Evolutionary conservation across 805 yeast species (phyloP).

Genomic region (Ogataea pignaliae): DNA sequence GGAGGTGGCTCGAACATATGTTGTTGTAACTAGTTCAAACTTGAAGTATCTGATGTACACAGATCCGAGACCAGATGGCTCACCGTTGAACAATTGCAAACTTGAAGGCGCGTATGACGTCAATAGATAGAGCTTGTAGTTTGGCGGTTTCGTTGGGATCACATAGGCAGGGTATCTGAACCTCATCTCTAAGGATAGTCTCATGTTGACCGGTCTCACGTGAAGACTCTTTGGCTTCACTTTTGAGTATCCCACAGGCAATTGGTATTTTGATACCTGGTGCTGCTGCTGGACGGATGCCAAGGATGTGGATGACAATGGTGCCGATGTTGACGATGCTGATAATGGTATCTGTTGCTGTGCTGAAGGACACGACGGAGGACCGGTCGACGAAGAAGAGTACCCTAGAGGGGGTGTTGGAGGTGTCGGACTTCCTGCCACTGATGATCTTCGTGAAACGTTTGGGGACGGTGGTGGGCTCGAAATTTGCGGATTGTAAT

Average conservation of each 20-base stretch:
- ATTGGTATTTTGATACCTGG: too few species aligned
- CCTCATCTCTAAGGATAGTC: slow-evolving; percentile 44
- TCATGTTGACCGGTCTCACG: slow-evolving; percentile 33
- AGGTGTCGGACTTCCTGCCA: slow-evolving; percentile 3
- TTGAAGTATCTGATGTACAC: slow-evolving; percentile 38
- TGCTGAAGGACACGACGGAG: slow-evolving; percentile 1
- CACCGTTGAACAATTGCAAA: slow-evolving; percentile 34
- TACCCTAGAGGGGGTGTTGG: not conserved
- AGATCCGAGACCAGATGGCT: slow-evolving; percentile 43
- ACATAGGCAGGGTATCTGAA: slow-evolving; percentile 43
- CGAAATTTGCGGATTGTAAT: slow-evolving; percentile 10
- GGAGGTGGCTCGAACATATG: slow-evolving; percentile 26
- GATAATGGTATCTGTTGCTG: too few species aligned
- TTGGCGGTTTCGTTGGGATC: slow-evolving; percentile 36
- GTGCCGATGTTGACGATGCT: too few species aligned
- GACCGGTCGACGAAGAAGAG: slow-evolving; percentile 1
- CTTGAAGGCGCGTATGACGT: slow-evolving; percentile 17
- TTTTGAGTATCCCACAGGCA: slow-evolving; percentile 3
- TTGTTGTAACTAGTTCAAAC: slow-evolving; percentile 27
- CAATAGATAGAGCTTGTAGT: slow-evolving; percentile 19
- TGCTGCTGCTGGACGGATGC: too few species aligned
- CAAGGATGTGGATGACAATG: too few species aligned
- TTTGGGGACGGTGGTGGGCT: slow-evolving; percentile 8
- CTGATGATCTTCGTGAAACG: slow-evolving; percentile 10
- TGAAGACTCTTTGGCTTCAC: slow-evolving; percentile 14